phyloP scores from a whole-genome alignment of 2,329 filamentous ascomycete species.

The Moelleriella libera region DNA sequence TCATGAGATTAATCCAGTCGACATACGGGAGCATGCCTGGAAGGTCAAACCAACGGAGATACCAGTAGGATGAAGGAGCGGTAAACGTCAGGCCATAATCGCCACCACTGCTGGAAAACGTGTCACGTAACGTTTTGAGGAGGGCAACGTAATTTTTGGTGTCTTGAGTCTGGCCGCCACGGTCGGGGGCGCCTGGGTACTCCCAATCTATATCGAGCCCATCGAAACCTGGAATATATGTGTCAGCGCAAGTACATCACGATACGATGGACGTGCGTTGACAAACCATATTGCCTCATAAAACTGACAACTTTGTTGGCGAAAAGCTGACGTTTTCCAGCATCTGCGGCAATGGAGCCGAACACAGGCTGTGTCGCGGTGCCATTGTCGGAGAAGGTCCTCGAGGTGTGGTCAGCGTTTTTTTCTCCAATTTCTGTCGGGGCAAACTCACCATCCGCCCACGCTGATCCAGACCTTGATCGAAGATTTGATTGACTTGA shows the following conservation, averaged over 20 bases:
- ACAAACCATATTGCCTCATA: constrained; percentile 9
- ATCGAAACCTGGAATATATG: constrained; percentile 22
- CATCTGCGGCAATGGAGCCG: constrained; percentile 13
- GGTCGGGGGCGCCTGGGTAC: constrained; percentile 10
- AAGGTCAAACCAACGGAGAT: constrained; percentile 13
- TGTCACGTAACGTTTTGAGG: constrained; percentile 8
- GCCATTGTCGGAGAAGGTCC: constrained; percentile 14
- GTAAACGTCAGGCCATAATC: constrained; percentile 11
- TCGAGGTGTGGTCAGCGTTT: not conserved
- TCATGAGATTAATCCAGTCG: constrained; percentile 22
- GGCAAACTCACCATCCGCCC: constrained; percentile 16
- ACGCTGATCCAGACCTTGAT: constrained; percentile 18
- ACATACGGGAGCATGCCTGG: constrained; percentile 8
- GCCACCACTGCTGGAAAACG: constrained; percentile 1
- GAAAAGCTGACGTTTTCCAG: constrained; percentile 14
- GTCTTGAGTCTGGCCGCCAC: constrained; percentile 10
- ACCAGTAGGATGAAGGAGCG: constrained; percentile 15
- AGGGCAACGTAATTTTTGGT: constrained; percentile 9
- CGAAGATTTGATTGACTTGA: constrained; percentile 9
- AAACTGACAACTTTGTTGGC: constrained; percentile 21
- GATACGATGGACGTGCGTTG: too few species aligned
- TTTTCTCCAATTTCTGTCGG: not conserved
- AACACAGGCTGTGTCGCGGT: constrained; percentile 11
- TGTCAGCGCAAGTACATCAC: constrained; percentile 1
- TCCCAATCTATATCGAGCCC: constrained; percentile 18